Base-by-base conservation (phyloP, 2,329 filamentous ascomycete species). In the Penicillium sclerotigenum region DNA sequence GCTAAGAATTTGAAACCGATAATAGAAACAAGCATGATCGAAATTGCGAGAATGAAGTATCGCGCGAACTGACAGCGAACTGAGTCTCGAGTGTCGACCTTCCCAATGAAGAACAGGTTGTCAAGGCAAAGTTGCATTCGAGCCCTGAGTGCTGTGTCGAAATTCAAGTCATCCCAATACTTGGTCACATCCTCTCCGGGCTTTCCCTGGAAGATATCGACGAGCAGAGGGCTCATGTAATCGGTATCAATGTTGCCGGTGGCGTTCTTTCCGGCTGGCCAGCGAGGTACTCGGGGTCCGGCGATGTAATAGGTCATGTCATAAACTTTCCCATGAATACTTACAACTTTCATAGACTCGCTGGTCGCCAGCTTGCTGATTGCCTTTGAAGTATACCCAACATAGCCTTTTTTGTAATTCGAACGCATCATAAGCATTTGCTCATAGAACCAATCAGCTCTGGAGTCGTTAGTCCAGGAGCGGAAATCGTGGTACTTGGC, bases 1-100 rank as follows among this genome's bases (percentile, higher is more conserved):
- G 95, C 95, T 63, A 97, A 82, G 79, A 99, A 99, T 74, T 99
- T 99, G 85, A 97, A 95, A 18, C 83, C 85, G 65, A 99, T 93
- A 59, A 99, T 87, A 43, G 82, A 81, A 65, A 87, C 88, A 42
- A 99, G 80, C 56, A 97, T 65, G 62, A 91, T 81, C 0, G 93
- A 92, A 50, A 99, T 87, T 4, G 88, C 89, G 34, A 99, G 82
- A 20, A 97, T 82, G 62, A 99, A 85, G 74, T 97, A 99, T 57
- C 87, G 87, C 26, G 94, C 86, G 69, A 99, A 97, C 61, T 88
- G 80, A 78, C 94, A 99, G 58, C 85, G 85, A 1, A 85, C 75
- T 1, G 93, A 97, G 75, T 89, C 91, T 79, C 94, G 83, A 2
- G 93, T 97, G 71, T 99, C 94, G 3, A 96, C 80, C 59, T 95